Percentiles rank a stretch among this genome's conserved stretches.
These are phyloP conservation scores for Metroxylon sagu DNA, from an alignment of 176 grass and related monocot genomes.

Conservation along the genomic window DNA sequence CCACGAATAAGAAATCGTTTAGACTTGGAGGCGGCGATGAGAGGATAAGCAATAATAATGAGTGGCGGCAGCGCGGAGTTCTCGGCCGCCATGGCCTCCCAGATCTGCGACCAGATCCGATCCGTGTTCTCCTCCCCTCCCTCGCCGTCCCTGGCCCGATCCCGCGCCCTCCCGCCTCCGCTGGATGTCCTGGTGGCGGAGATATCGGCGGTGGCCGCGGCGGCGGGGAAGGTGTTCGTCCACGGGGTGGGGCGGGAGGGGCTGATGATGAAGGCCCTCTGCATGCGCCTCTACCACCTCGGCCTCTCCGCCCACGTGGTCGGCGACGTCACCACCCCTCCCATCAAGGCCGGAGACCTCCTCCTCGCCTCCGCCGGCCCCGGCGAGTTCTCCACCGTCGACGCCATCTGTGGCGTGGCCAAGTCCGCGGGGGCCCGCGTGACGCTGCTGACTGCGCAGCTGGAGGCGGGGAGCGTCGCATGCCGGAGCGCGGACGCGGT, in stretches of 20 bases:
- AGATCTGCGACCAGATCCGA: slow-evolving; percentile 68
- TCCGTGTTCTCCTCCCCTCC: slow-evolving; percentile 48
- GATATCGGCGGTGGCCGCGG: slow-evolving; percentile 29
- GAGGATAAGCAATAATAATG: slow-evolving; percentile 16
- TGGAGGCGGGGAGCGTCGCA: slow-evolving; percentile 26
- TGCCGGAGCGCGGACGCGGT: slow-evolving; percentile 27
- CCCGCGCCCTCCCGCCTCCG: slow-evolving; percentile 15
- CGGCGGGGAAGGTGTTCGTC: slow-evolving; percentile 48
- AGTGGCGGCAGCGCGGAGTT: slow-evolving; percentile 1
- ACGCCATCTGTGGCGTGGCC: too few relatives aligned
- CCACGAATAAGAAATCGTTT: too few relatives aligned
- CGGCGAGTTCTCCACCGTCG: slow-evolving; percentile 55
- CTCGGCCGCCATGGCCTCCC: slow-evolving; percentile 29
- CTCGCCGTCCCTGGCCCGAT: neutral
- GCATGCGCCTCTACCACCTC: slow-evolving; percentile 93
- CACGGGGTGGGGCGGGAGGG: slow-evolving; percentile 96
- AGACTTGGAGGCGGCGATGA: too few relatives aligned
- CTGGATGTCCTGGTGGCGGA: slow-evolving; percentile 30
- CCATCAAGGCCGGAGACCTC: slow-evolving; percentile 33
- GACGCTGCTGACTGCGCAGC: slow-evolving; percentile 54
- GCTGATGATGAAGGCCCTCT: slow-evolving; percentile 63
- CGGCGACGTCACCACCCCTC: slow-evolving; percentile 65
- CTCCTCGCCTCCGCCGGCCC: slow-evolving; percentile 72
- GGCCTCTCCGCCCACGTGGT: slow-evolving; percentile 65
- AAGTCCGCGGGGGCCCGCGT: too few relatives aligned